Base-by-base conservation (phyloP, 768 basidiomycete species). In the Cyclocybe aegerita region DNA sequence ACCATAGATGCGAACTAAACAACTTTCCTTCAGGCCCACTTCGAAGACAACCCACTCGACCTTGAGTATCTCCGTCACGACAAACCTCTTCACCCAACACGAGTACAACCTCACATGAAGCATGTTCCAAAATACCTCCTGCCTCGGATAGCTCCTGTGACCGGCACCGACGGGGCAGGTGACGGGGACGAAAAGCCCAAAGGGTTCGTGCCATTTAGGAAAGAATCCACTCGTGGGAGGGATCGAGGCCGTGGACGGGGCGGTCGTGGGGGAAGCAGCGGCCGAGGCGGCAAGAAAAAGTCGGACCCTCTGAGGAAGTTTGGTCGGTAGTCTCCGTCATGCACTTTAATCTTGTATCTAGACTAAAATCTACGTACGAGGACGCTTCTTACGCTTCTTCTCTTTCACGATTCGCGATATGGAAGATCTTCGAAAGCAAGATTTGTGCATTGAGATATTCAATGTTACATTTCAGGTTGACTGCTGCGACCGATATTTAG, bases 1-100 rank as follows among this genome's bases (percentile, higher is more conserved):
- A 41, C 9, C 12, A 15, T 42, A 14, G 31, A 14, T 17, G 45
- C 11, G 30, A 4, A 32, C 31, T 12, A 16, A 12, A 10, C 39
- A n/a, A 39, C 46, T 37, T 16, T 48, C 34, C 42, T 35, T n/a
- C 60, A 98, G 95, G 93, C 94, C 5, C 96, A 98, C 68, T 98
- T 99, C 55, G 94, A 98, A 62, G 94, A 98, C 62, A 94, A 98
- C 63, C 96, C 96, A 1, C 75, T 91, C 7, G 95, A 98, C 63
- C 77, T 98, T 9, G 92, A 94, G 48, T 97, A 85, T 64, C 74
- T 98, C 39, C 83, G 92, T 2, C 97, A 98, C 68, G 97, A 99
- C 69, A 93, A 93, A 58, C 90, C 95, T 4, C 74, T 98, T 4
- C 92, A 96, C 60, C 93, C 95, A 0, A 86, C 88, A 23, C 79